Conservation (phyloP, 805 yeast species). For the Candida germanica region DNA sequence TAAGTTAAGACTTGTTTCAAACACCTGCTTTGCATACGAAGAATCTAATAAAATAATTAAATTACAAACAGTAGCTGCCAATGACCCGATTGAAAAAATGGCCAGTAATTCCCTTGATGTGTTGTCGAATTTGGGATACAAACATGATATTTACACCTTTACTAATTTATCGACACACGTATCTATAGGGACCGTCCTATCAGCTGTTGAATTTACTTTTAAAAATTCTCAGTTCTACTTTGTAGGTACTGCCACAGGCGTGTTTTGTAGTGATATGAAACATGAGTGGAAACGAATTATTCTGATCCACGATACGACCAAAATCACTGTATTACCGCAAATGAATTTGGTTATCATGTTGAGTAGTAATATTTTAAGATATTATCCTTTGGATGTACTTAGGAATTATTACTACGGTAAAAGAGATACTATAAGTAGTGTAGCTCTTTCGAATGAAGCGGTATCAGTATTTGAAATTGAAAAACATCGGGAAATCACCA, state of each 20-base stretch:
- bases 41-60: slow-evolving; percentile 47
- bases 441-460: slow-evolving; percentile 46
- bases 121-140: slow-evolving; percentile 20
- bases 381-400: slow-evolving; percentile 62
- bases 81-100: slow-evolving; percentile 47
- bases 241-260: slow-evolving; percentile 62
- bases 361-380: slow-evolving; percentile 55
- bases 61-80: slow-evolving; percentile 50
- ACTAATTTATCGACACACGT: slow-evolving; percentile 19
- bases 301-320: slow-evolving; percentile 49
- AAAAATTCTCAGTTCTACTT: slow-evolving; percentile 46
- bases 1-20: slow-evolving; percentile 49
- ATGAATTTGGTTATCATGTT: slow-evolving; percentile 56
- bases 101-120: slow-evolving; percentile 20
- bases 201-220: slow-evolving; percentile 45
- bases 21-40: slow-evolving; percentile 64
- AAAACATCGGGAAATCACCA: slow-evolving; percentile 57
- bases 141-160: slow-evolving; percentile 24
- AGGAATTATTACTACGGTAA: slow-evolving; percentile 53
- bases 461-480: slow-evolving; percentile 65
- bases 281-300: slow-evolving; percentile 60
- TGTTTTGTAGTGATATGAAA: slow-evolving; percentile 49
- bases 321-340: slow-evolving; percentile 57
- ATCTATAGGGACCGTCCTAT: slow-evolving; percentile 36
- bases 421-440: slow-evolving; percentile 41